Conservation (phyloP, 371 early-diverging fungal species). For the Circinella umbellata region DNA sequence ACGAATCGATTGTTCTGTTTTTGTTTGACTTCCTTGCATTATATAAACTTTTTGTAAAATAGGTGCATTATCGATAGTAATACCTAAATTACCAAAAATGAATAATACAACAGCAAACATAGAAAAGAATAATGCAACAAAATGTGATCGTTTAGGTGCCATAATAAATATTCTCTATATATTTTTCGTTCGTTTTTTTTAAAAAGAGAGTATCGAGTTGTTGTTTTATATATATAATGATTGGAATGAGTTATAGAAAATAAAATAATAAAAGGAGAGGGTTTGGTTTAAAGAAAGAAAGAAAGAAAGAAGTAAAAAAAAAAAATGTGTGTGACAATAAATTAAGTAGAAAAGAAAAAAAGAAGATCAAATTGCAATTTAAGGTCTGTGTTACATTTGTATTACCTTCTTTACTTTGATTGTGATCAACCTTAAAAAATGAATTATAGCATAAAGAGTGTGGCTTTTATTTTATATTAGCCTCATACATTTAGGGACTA, state of each 20-base stretch:
- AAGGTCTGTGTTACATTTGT: constrained; percentile 8
- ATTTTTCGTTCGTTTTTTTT: neutral
- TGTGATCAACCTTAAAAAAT: too few relatives aligned
- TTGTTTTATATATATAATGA: neutral
- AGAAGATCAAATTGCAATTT: neutral
- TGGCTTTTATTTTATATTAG: too few relatives aligned
- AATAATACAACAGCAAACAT: constrained; percentile 30
- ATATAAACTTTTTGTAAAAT: constrained; percentile 35
- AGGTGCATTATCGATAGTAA: constrained; percentile 29
- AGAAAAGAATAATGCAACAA: constrained; percentile 28
- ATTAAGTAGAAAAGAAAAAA: too few relatives aligned
- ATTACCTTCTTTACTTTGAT: neutral
- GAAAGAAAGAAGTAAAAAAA: neutral
- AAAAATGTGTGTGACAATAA: too few relatives aligned
- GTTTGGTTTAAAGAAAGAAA: neutral
- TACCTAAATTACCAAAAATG: constrained; percentile 41
- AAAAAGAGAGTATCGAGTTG: too few relatives aligned
- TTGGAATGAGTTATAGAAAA: neutral
- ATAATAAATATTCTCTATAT: neutral
- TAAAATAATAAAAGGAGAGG: neutral
- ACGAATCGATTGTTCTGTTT: constrained; percentile 31
- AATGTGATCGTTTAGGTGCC: constrained; percentile 21
- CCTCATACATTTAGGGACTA: too few relatives aligned
- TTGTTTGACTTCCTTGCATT: constrained; percentile 26
- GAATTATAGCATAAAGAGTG: too few relatives aligned